Base-by-base conservation (phyloP, 495 filamentous ascomycete genomes). In the Podospora pseudoanserina region DNA sequence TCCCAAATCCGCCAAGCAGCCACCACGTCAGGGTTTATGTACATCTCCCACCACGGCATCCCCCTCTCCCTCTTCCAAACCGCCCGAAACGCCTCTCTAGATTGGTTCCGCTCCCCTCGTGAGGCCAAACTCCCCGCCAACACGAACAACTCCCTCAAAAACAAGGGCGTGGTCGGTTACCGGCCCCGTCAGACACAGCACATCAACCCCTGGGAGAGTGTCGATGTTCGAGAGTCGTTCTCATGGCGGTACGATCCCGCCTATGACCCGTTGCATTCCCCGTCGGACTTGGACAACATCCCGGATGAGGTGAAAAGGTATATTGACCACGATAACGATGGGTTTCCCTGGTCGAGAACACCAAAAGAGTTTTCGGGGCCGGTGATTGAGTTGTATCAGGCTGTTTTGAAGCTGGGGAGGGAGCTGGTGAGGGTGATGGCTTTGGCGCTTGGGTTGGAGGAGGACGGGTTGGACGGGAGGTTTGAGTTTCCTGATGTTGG, bases 31-130 rank as follows among this genome's bases (percentile, higher is more conserved):
- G 83, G 83, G 18, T 85, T 85, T 74, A 83, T 85, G 76, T 84
- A 83, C 73, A 83, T 85, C 70, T 77, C 77, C 62, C 82, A 85
- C 65, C 85, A 86, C 73, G 81, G 83, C 0, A 83, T 87, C 49
- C 63, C 79, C 0, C 71, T 82, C 16, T 66, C 76, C 0, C 54
- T 82, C 0, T 80, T 83, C 61, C 67, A 78, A 11, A 32, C 71
- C 23, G 74, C 75, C 5, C 67, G 73, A 30, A 30, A 23, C 23
- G 65, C 68, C 4, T 75, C 79, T 0, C 72, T 81, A 20, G 72
- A 69, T 0, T 87, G 86, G 70, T 87, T 87, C 73, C 71, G 68
- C 23, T 81, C 82, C 57, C 71, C 80, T 0, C 59, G 64, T 0
- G 78, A 78, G 11, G 62, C 77, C 26, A 86, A 87, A 61, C 74